These are phyloP conservation scores for Phytophthora multivora DNA, from an alignment of 352 stramenopile genomes.

Conservation along the genomic window DNA sequence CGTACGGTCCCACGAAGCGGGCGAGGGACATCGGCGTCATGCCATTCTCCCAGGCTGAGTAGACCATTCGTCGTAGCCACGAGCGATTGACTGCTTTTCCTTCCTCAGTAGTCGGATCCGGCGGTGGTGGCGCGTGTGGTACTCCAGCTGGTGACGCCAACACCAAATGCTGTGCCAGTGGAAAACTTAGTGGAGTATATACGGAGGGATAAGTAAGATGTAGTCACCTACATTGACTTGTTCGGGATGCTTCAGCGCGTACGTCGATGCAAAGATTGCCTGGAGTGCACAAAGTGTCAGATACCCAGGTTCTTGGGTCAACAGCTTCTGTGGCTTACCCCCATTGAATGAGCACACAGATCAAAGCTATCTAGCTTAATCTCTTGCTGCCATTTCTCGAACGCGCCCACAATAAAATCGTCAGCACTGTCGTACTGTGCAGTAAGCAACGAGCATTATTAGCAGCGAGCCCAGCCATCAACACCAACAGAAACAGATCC, in stretches of 20 bases:
- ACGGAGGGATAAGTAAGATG: background rate
- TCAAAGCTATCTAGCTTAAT: conserved; percentile 73
- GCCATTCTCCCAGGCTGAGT: conserved; percentile 66
- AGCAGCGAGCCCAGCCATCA: background rate
- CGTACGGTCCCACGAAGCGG: conserved; percentile 77
- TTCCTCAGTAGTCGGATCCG: conserved; percentile 42
- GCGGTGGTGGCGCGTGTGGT: conserved; percentile 52
- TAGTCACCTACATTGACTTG: conserved; percentile 55
- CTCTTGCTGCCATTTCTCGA: conserved; percentile 82
- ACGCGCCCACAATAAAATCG: conserved; percentile 66
- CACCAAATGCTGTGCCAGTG: conserved; percentile 59
- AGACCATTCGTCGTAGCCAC: conserved; percentile 57
- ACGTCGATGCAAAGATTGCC: conserved; percentile 86
- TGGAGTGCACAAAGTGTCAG: conserved; percentile 21
- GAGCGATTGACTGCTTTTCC: conserved; percentile 43
- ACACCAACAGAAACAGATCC: background rate
- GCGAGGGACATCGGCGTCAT: conserved; percentile 81
- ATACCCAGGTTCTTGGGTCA: background rate
- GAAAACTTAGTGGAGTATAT: background rate
- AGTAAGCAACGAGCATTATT: background rate
- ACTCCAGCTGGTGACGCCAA: conserved; percentile 78
- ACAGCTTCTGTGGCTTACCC: conserved; percentile 35
- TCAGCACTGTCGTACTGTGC: conserved; percentile 78
- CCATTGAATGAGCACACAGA: conserved; percentile 84
- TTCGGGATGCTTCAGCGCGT: conserved; percentile 64